Base-by-base conservation (phyloP, 164 flowering plant species). In the Sextonia rubra region DNA sequence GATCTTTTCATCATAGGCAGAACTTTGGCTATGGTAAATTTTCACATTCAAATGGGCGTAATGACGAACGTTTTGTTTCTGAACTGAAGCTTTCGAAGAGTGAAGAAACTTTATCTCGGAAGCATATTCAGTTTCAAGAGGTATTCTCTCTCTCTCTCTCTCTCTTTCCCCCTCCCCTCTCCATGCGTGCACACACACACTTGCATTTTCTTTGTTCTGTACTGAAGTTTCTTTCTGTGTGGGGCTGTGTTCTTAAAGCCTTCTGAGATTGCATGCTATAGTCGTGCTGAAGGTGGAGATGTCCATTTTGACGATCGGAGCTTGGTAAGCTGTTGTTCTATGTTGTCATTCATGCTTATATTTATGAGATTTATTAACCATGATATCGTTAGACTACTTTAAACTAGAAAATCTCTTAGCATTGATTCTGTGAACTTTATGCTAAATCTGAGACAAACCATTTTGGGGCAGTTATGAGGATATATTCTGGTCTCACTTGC, bases 101-200 rank as follows among this genome's bases (percentile, higher is more conserved):
- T 78, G 98, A 93, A 80, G 99, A 95, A 81, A 95, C 98, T 65
- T 83, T 95, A 77, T 82, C 99, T 24, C 84, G 98, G 74, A 95
- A 88, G 75, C 71, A 80, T 77, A 83, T 86, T 75, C 79, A 86
- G 65, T 86, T 95, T 75, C 99, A 95, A 76, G 92, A 88, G 93
- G 99, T 94, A 80, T 71, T 52, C 66, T 56, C 55, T 14, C 49
- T 69, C 7, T 30, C 48, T 47, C 44, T 64, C 58, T 66, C 47
- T 47, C 66, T 44, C 52, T 55, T 44, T 12, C 60, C 63, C 6
- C 18, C 48, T 27, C 44, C 25, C 58, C 47, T 1, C 56, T 0
- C 52, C n/a, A n/a, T n/a, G 30, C 49, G 2, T 4, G 14, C 58
- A 52, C 58, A 3, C n/a, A 52, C 47, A 12, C 18, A 15, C 44